A percentile compares a stretch with the other conserved stretches of the same genome.
These are phyloP conservation scores for Ophiostoma fasciatum DNA, from an alignment of 2,329 filamentous ascomycete species.

Conservation along the genomic window DNA sequence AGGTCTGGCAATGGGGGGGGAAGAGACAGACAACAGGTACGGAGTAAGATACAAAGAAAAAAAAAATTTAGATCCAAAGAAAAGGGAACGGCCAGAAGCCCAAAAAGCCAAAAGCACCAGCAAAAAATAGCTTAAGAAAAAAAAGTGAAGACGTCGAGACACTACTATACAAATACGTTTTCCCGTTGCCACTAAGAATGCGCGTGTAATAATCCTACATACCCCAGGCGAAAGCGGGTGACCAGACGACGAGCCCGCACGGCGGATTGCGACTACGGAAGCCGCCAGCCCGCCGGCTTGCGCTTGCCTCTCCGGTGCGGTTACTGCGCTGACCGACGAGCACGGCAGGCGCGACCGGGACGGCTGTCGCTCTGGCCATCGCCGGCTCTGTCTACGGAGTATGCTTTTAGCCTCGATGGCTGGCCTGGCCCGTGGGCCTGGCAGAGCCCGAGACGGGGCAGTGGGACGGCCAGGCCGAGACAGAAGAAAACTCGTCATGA, in stretches of 20 bases:
- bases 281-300: no score
- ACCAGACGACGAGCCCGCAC: no score
- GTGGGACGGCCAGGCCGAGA: no score
- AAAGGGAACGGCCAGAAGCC: constrained; percentile 1
- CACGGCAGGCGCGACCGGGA: constrained; percentile 5
- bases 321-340: no score
- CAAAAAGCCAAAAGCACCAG: not conserved
- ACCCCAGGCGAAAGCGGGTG: constrained; percentile 5
- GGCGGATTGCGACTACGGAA: no score
- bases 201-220: constrained; percentile 2
- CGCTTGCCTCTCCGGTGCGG: no score
- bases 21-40: not conserved
- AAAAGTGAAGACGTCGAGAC: constrained; percentile 1
- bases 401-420: no score
- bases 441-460: not conserved
- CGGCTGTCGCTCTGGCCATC: constrained; percentile 8
- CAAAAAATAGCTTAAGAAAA: constrained; percentile 1
- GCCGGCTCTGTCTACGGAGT: no score
- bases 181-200: constrained; percentile 6
- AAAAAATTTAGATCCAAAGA: not conserved
- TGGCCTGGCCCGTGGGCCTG: no score
- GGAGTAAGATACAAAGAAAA: not conserved
- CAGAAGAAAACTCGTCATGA: no score
- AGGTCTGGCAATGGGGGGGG: not conserved
- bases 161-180: not conserved